These are phyloP conservation scores for Smittium culicis DNA, from an alignment of 371 early-diverging fungal genomes.

Conservation along the genomic window DNA sequence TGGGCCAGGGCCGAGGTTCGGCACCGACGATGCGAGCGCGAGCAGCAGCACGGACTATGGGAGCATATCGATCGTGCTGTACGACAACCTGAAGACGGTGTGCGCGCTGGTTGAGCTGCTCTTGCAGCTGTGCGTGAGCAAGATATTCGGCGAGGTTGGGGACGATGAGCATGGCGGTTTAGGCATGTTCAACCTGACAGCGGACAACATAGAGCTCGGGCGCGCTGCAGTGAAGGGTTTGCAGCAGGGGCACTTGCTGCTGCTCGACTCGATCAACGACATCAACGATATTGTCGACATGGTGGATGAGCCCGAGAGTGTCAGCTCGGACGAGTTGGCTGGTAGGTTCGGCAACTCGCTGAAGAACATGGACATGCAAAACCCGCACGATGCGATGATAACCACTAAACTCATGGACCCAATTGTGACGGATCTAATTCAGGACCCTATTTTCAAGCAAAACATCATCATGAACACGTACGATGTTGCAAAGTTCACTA, in stretches of 20 bases:
- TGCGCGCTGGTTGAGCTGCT: slow-evolving; percentile 47
- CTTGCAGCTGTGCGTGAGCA: slow-evolving; percentile 37
- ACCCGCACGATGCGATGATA: slow-evolving; percentile 29
- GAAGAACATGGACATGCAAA: slow-evolving; percentile 24
- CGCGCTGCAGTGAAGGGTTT: slow-evolving; percentile 50
- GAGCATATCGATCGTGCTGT: slow-evolving; percentile 42
- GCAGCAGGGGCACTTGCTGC: slow-evolving; percentile 43
- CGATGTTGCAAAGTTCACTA: slow-evolving; percentile 80
- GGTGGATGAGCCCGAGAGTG: slow-evolving; percentile 2
- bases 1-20: no score
- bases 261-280: slow-evolving; percentile 46
- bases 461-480: slow-evolving; percentile 71
- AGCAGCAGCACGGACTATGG: slow-evolving; percentile 32
- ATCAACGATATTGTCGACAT: slow-evolving; percentile 20
- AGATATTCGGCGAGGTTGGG: slow-evolving; percentile 28
- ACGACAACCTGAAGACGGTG: slow-evolving; percentile 20
- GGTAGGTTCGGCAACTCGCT: slow-evolving; percentile 27
- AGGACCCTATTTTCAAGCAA: slow-evolving; percentile 58
- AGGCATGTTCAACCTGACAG: slow-evolving; percentile 26
- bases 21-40: no score
- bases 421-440: slow-evolving; percentile 30
- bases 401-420: slow-evolving; percentile 29
- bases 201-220: slow-evolving; percentile 32
- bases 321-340: background rate
- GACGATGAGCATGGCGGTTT: slow-evolving; percentile 19